A percentile compares a stretch with the other conserved stretches of the same genome.
Evolutionary conservation across 2,329 filamentous ascomycete species (phyloP).

Genomic region (Diaporthe sp.): DNA sequence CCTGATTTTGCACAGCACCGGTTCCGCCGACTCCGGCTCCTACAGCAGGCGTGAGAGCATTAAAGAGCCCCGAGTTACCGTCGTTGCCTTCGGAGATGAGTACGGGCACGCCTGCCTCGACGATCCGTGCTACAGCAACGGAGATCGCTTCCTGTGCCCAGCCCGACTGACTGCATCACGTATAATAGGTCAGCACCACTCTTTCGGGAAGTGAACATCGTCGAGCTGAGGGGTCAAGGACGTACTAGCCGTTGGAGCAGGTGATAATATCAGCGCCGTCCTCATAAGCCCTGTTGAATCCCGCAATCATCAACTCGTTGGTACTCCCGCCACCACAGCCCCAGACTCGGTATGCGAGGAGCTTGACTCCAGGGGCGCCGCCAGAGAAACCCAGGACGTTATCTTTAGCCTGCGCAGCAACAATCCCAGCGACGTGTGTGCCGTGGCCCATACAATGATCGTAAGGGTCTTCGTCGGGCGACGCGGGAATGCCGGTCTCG

Average conservation of each 20-base stretch:
- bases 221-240: not conserved
- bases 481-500: conserved; percentile 46
- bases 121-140: conserved; percentile 7
- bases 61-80: not conserved
- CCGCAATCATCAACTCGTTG: conserved; percentile 32
- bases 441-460: conserved; percentile 48
- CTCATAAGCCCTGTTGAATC: conserved; percentile 23
- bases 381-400: conserved; percentile 45
- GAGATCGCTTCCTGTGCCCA: conserved; percentile 18
- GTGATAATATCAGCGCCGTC: conserved; percentile 21
- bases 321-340: conserved; percentile 24
- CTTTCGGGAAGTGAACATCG: not conserved
- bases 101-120: conserved; percentile 8
- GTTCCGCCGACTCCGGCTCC: conserved; percentile 1
- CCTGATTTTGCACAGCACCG: conserved; percentile 13
- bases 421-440: conserved; percentile 48
- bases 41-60: not conserved
- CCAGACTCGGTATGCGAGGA: conserved; percentile 52
- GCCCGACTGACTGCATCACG: not conserved
- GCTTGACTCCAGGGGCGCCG: conserved; percentile 51
- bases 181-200: not conserved
- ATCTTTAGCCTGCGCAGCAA: conserved; percentile 21
- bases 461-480: conserved; percentile 49
- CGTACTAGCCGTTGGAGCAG: conserved; percentile 26
- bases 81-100: conserved; percentile 14